These are phyloP conservation scores for Musa balbisiana DNA, from an alignment of 202 grass and related monocot genomes.

Conservation along the genomic window DNA sequence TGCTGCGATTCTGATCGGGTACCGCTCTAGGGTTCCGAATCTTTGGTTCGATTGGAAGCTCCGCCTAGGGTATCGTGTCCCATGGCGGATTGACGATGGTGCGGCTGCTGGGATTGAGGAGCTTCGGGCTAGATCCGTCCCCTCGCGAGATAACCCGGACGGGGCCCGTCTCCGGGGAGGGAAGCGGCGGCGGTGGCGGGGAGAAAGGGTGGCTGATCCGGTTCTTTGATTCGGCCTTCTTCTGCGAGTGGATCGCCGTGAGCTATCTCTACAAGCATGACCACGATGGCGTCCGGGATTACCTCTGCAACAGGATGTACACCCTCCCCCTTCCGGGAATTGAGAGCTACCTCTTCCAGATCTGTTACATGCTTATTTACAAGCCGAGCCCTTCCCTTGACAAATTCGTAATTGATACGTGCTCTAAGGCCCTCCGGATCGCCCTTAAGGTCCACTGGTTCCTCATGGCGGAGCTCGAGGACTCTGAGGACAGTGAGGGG, in stretches of 20 bases:
- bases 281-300: constrained; percentile 86
- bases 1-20: neutral
- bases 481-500: constrained; percentile 63
- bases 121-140: constrained; percentile 75
- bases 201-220: constrained; percentile 64
- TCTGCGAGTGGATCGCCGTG: constrained; percentile 99
- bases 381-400: constrained; percentile 94
- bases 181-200: constrained; percentile 50
- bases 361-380: constrained; percentile 97
- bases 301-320: constrained; percentile 99
- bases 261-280: constrained; percentile 99
- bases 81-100: constrained; percentile 52
- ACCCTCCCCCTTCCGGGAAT: constrained; percentile 79
- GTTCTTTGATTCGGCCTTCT: constrained; percentile 98
- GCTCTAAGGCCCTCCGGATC: constrained; percentile 77
- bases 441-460: constrained; percentile 98
- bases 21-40: neutral
- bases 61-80: neutral
- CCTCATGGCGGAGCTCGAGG: constrained; percentile 80
- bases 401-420: constrained; percentile 91
- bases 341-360: constrained; percentile 96
- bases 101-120: constrained; percentile 78
- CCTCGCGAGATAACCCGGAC: constrained; percentile 70
- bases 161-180: constrained; percentile 36
- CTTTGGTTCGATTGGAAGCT: neutral